phyloP scores from a whole-genome alignment of 2,329 filamentous ascomycete species.

The Colletotrichum falcatum region DNA sequence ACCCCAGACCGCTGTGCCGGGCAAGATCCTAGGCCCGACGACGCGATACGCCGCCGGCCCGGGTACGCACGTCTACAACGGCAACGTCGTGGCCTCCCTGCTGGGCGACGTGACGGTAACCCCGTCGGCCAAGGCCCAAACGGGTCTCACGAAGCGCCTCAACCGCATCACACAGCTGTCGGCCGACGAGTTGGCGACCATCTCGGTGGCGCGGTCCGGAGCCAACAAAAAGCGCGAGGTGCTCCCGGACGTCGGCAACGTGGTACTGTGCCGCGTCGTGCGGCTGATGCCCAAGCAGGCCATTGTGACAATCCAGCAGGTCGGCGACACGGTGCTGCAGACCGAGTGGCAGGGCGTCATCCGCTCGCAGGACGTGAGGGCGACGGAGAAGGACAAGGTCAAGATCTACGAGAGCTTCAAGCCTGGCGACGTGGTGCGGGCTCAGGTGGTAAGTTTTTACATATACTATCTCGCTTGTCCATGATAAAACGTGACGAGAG shows the following conservation, averaged over 20 bases:
- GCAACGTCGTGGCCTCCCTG: constrained; percentile 84
- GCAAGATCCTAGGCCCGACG: constrained; percentile 79
- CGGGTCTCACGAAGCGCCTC: constrained; percentile 68
- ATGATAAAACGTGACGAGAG: neutral
- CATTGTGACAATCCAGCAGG: constrained; percentile 85
- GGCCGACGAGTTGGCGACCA: constrained; percentile 59
- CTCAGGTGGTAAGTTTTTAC: constrained; percentile 75
- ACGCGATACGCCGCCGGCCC: constrained; percentile 78
- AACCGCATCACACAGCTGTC: constrained; percentile 66
- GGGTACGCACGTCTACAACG: constrained; percentile 85
- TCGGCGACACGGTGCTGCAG: constrained; percentile 77
- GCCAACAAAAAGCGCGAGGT: constrained; percentile 71
- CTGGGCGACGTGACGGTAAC: constrained; percentile 75
- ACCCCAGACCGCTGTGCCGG: constrained; percentile 78
- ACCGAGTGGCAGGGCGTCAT: constrained; percentile 90
- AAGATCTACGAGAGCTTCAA: constrained; percentile 91
- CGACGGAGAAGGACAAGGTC: constrained; percentile 95
- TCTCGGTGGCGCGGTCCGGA: constrained; percentile 64
- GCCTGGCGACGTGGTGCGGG: constrained; percentile 91
- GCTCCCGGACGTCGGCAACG: constrained; percentile 83
- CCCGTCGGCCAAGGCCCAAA: constrained; percentile 59
- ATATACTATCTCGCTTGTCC: neutral
- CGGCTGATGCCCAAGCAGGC: constrained; percentile 88
- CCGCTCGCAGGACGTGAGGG: constrained; percentile 89
- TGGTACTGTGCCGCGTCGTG: constrained; percentile 86